Evolutionary conservation across 2,329 filamentous ascomycete species (phyloP).

Genomic region (Fusarium sp.): DNA sequence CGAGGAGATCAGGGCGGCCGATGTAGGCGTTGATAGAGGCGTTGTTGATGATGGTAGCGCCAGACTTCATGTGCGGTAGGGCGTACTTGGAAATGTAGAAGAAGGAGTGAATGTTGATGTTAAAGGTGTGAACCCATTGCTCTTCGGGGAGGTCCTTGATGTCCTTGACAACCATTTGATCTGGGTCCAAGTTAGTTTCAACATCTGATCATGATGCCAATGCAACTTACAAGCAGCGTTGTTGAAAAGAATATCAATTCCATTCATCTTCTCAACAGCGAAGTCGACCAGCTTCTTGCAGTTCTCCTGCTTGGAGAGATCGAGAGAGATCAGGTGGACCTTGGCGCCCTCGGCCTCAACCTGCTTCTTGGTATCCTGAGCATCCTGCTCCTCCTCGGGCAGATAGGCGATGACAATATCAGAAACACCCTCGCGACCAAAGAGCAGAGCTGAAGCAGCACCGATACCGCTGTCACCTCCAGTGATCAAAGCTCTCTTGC

Average conservation of each 20-base stretch:
- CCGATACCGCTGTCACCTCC: constrained; percentile 86
- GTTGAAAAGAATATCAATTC: constrained; percentile 80
- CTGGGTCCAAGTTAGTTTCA: constrained; percentile 32
- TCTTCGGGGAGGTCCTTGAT: constrained; percentile 80
- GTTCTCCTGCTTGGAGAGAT: constrained; percentile 73
- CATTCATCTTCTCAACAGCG: constrained; percentile 73
- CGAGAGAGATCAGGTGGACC: constrained; percentile 72
- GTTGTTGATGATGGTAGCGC: constrained; percentile 86
- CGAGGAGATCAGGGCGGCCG: constrained; percentile 81
- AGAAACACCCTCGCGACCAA: constrained; percentile 80
- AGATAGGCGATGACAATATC: constrained; percentile 80
- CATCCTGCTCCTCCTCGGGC: constrained; percentile 80
- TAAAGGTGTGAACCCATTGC: constrained; percentile 83
- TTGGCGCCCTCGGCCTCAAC: constrained; percentile 76
- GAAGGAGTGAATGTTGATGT: constrained; percentile 85
- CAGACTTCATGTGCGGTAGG: constrained; percentile 79
- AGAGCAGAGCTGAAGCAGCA: constrained; percentile 79
- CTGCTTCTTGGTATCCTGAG: constrained; percentile 76
- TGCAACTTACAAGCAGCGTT: constrained; percentile 75
- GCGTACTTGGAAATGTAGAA: constrained; percentile 85
- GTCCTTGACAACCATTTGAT: constrained; percentile 73
- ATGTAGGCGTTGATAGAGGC: constrained; percentile 87
- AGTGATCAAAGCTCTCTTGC: constrained; percentile 82
- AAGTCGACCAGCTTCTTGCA: constrained; percentile 77
- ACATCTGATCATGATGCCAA: too few relatives aligned